Percentiles rank a stretch among this genome's conserved stretches.
These are phyloP conservation scores for Ceraceosorus bombacis DNA, from an alignment of 1,284 basidiomycete species.

Conservation along the genomic window DNA sequence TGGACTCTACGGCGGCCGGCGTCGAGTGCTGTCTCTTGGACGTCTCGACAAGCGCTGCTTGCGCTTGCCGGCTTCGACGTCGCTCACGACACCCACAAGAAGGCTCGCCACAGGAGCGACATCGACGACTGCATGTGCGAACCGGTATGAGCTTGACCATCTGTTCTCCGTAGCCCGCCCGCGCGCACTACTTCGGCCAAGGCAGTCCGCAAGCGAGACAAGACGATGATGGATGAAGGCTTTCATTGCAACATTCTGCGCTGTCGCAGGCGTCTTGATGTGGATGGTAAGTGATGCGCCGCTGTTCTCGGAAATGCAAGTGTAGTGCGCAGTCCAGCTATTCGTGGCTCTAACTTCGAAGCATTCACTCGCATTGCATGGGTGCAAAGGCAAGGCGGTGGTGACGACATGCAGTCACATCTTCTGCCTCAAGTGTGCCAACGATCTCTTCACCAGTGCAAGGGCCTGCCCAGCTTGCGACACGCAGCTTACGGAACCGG, in stretches of 20 bases:
- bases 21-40: too few species aligned
- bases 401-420: not conserved
- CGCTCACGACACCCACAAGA: too few species aligned
- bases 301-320: not conserved
- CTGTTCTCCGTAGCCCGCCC: too few species aligned
- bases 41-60: too few species aligned
- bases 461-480: not conserved
- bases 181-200: too few species aligned
- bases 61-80: too few species aligned
- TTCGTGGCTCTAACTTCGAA: not conserved
- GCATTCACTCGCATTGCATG: too few species aligned
- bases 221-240: not conserved
- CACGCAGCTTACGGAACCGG: not conserved
- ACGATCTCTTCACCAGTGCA: not conserved
- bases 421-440: not conserved
- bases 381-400: not conserved
- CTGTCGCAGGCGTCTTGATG: not conserved
- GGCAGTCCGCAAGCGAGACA: too few species aligned
- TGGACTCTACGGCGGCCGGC: too few species aligned
- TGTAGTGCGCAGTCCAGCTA: not conserved
- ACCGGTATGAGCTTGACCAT: too few species aligned
- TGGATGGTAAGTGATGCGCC: not conserved
- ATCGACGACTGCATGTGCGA: too few species aligned
- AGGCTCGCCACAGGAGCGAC: too few species aligned
- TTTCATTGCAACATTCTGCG: not conserved